phyloP scores from a whole-genome alignment of 331 rosid genomes.

The Rosa hybrid region DNA sequence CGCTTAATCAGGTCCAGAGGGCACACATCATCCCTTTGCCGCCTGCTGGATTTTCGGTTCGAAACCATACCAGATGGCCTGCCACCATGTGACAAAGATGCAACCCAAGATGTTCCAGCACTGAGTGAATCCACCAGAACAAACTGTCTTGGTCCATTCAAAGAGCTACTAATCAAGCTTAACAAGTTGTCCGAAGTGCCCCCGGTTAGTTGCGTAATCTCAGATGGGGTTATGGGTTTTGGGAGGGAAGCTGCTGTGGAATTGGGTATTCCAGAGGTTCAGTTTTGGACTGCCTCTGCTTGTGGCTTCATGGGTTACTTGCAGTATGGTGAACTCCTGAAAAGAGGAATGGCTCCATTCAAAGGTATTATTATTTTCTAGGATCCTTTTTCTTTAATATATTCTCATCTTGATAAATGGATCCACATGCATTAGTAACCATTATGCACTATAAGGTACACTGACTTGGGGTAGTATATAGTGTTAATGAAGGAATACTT shows the following conservation, averaged over 20 bases:
- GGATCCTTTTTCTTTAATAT: no score
- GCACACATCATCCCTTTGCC: slow-evolving; percentile 20
- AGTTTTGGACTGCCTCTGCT: slow-evolving; percentile 57
- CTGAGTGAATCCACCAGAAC: slow-evolving; percentile 36
- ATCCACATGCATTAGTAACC: neutral
- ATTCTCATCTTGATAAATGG: neutral
- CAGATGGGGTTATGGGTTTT: slow-evolving; percentile 51
- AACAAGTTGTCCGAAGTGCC: slow-evolving; percentile 25
- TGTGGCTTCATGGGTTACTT: slow-evolving; percentile 48
- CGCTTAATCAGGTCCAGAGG: slow-evolving; percentile 41
- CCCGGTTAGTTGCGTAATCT: slow-evolving; percentile 29
- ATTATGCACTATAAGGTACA: neutral
- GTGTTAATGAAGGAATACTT: neutral
- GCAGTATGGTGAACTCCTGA: slow-evolving; percentile 35
- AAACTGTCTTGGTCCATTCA: slow-evolving; percentile 46
- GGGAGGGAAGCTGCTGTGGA: slow-evolving; percentile 34
- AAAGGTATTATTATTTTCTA: slow-evolving; percentile 25
- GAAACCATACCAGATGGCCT: slow-evolving; percentile 54
- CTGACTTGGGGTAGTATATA: neutral
- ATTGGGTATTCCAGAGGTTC: slow-evolving; percentile 33
- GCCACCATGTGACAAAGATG: slow-evolving; percentile 37
- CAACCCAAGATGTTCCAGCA: slow-evolving; percentile 46
- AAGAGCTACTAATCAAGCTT: slow-evolving; percentile 41
- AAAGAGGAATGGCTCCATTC: slow-evolving; percentile 34
- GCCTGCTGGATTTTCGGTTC: slow-evolving; percentile 34